phyloP scores from a whole-genome alignment of 768 basidiomycete species.

The Termitomyces sp. region DNA sequence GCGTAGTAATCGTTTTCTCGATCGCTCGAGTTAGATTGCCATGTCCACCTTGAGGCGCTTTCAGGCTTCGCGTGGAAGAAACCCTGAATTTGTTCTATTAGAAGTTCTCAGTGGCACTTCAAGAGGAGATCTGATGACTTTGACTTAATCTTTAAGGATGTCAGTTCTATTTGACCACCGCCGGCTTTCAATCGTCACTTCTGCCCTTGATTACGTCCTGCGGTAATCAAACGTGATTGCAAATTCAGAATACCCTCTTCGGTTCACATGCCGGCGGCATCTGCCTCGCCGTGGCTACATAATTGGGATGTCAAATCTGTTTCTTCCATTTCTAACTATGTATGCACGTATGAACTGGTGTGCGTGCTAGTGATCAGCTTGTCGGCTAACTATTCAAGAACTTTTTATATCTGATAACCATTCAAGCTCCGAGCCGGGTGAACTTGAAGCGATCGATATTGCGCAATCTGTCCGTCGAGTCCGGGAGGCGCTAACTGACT shows the following conservation, averaged over 20 bases:
- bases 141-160: neutral
- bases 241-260: neutral
- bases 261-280: neutral
- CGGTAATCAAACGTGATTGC: neutral
- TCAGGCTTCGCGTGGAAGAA: neutral
- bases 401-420: neutral
- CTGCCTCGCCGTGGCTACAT: neutral
- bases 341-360: neutral
- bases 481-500: neutral
- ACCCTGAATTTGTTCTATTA: no score
- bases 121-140: neutral
- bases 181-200: neutral
- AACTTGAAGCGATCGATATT: neutral
- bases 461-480: neutral
- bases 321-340: constrained; percentile 1
- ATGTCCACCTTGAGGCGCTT: neutral
- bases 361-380: neutral
- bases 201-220: neutral
- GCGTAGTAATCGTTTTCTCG: neutral
- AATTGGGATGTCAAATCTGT: neutral
- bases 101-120: neutral
- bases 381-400: neutral
- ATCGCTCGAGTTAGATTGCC: neutral
- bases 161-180: no score
- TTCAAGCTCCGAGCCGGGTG: neutral